Evolutionary conservation across 805 yeast species (phyloP).

Genomic region (Starmerella lactis-condensi): DNA sequence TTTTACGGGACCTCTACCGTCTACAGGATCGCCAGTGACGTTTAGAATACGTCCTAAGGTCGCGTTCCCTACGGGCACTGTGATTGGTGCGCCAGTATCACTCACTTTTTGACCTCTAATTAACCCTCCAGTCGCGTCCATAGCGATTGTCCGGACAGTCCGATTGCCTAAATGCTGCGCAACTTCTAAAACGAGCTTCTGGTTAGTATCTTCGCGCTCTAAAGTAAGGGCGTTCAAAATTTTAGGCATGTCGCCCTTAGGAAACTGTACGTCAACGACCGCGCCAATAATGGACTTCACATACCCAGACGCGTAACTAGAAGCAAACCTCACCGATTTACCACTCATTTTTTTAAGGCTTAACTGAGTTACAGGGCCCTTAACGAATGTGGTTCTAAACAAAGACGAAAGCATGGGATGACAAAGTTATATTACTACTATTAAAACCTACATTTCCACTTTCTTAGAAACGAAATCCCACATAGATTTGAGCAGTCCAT

Average conservation of each 20-base stretch:
- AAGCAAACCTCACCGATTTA: no score
- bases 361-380: no score
- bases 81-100: slow-evolving; percentile 97
- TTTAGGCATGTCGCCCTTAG: slow-evolving; percentile 91
- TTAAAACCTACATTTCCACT: slow-evolving; percentile 11
- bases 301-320: no score
- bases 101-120: slow-evolving; percentile 84
- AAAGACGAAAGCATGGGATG: no score
- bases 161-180: slow-evolving; percentile 99
- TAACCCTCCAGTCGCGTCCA: slow-evolving; percentile 99
- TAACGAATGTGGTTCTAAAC: no score
- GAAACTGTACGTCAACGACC: slow-evolving; percentile 69
- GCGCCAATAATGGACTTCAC: slow-evolving; percentile 21
- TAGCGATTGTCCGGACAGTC: slow-evolving; percentile 99
- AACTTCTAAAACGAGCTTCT: slow-evolving; percentile 81
- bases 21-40: slow-evolving; percentile 98
- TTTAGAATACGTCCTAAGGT: slow-evolving; percentile 97
- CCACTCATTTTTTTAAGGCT: no score
- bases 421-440: background rate
- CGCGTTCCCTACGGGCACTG: slow-evolving; percentile 98
- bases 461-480: slow-evolving; percentile 87
- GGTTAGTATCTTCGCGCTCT: slow-evolving; percentile 46
- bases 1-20: slow-evolving; percentile 97
- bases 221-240: slow-evolving; percentile 92
- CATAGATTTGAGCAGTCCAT: slow-evolving; percentile 69